phyloP scores from a whole-genome alignment of 306 rosid species.

The Castanopsis chinensis region DNA sequence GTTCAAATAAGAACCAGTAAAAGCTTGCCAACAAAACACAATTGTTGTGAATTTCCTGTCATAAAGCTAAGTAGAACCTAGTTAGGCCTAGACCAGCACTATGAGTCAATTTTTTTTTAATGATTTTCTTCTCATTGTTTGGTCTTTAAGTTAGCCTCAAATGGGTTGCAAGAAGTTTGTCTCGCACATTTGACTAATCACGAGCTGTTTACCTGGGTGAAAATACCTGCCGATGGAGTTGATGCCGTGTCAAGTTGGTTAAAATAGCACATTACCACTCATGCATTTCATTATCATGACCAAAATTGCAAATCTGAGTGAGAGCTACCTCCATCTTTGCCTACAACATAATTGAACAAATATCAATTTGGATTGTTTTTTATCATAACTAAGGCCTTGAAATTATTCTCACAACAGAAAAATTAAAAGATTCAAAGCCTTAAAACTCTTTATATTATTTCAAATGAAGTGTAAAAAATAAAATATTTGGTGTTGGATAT shows the following conservation, averaged over 20 bases:
- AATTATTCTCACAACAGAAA: not conserved
- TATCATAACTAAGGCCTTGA: not conserved
- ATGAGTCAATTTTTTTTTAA: not conserved
- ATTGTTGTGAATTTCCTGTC: no score
- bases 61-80: no score
- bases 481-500: no score
- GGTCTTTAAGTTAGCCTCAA: not conserved
- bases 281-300: not conserved
- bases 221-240: not conserved
- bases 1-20: no score
- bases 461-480: no score
- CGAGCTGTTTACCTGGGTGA: not conserved
- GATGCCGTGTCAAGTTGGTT: not conserved
- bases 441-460: no score
- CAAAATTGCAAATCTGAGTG: not conserved
- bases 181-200: slow-evolving; percentile 2
- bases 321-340: slow-evolving; percentile 8
- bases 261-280: not conserved
- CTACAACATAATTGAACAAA: not conserved
- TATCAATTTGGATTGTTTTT: not conserved
- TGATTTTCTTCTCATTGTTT: not conserved
- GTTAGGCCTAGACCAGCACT: no score
- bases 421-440: no score
- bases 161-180: not conserved
- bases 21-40: no score